phyloP scores from a whole-genome alignment of 2,329 filamentous ascomycete genomes.

The Dryadomyces quercivorus region DNA sequence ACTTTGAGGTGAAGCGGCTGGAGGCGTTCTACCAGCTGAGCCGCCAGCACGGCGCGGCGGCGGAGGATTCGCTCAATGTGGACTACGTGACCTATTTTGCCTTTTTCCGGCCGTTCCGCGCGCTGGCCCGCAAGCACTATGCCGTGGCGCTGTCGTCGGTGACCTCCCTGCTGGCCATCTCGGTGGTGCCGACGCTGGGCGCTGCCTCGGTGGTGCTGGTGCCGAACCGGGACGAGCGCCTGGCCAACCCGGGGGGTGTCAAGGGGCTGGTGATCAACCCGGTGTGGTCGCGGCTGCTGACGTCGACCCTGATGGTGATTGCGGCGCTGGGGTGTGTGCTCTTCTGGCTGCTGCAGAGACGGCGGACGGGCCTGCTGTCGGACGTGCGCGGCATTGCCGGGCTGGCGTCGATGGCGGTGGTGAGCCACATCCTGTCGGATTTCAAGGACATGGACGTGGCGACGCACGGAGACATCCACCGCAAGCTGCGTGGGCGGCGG shows the following conservation, averaged over 20 bases:
- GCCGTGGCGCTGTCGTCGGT: conserved; percentile 56
- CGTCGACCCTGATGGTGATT: conserved; percentile 41
- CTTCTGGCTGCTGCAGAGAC: conserved; percentile 46
- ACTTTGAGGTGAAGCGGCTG: conserved; percentile 54
- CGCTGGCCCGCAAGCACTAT: conserved; percentile 50
- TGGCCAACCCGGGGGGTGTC: conserved; percentile 23
- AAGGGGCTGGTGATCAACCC: conserved; percentile 46
- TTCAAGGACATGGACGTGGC: conserved; percentile 61
- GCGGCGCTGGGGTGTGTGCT: conserved; percentile 45
- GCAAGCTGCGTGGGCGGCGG: conserved; percentile 50
- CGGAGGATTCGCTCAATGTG: conserved; percentile 57
- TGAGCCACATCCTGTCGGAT: conserved; percentile 60
- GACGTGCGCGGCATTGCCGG: conserved; percentile 65
- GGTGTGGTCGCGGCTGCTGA: conserved; percentile 50
- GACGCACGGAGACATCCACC: conserved; percentile 53
- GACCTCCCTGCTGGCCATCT: conserved; percentile 52
- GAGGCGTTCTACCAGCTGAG: conserved; percentile 57
- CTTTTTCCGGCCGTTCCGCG: conserved; percentile 51
- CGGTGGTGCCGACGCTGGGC: conserved; percentile 55
- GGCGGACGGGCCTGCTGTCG: conserved; percentile 52
- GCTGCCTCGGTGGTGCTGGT: conserved; percentile 48
- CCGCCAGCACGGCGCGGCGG: conserved; percentile 44
- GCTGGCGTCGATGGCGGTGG: conserved; percentile 63
- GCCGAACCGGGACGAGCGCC: conserved; percentile 35
- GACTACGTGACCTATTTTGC: conserved; percentile 61